Evolutionary conservation across 768 basidiomycete genomes (phyloP), one percentile per base, ranked within the genome.

Genomic region (Clitopilus hobsonii): DNA sequence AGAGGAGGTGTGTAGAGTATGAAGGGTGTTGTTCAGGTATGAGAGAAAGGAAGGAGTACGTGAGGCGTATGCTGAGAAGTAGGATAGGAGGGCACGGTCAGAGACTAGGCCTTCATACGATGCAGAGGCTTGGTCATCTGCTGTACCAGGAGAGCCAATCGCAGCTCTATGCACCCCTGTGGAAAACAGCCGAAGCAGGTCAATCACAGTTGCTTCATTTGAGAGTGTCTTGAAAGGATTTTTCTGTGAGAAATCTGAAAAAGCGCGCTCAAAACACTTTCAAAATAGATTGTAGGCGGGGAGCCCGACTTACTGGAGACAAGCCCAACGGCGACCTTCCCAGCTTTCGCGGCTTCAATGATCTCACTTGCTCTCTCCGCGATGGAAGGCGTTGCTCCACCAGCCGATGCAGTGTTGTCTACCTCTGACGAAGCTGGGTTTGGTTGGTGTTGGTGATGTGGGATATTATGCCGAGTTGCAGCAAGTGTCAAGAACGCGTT

Each of bases 401-500:
- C 3, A 11, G 32, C 13, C 13, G 32, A 11, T 3, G 32, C 13
- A 36, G 8, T 4, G 32, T 11, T 3, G 32, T 2, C 32, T n/a
- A n/a, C n/a, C n/a, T n/a, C n/a, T n/a, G n/a, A n/a, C 29, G 29
- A 30, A 14, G 29, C 29, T 6, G 32, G n/a, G 32, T 11, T 14
- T 4, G 32, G 29, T 11, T 4, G 32, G 32, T 11, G 32, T 36
- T 4, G 32, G 41, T 4, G 41, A 18, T 16, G 22, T 10, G 4
- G 10, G 36, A 88, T 75, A 2, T 85, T 87, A 63, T 91, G 89
- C 45, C 85, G 74, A 3, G 88, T 91, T 6, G 91, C 89, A 8
- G 91, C 91, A 47, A 93, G 73, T 2, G 88, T 89, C 56, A 93
- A 69, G 64, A 92, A 93, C n/a, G 91, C 88, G 64, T 93, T 93